A percentile compares a stretch with the other conserved stretches of the same genome.
Evolutionary conservation across 2,329 filamentous ascomycete genomes (phyloP).

Genomic region (Coniochaeta hoffmannii): DNA sequence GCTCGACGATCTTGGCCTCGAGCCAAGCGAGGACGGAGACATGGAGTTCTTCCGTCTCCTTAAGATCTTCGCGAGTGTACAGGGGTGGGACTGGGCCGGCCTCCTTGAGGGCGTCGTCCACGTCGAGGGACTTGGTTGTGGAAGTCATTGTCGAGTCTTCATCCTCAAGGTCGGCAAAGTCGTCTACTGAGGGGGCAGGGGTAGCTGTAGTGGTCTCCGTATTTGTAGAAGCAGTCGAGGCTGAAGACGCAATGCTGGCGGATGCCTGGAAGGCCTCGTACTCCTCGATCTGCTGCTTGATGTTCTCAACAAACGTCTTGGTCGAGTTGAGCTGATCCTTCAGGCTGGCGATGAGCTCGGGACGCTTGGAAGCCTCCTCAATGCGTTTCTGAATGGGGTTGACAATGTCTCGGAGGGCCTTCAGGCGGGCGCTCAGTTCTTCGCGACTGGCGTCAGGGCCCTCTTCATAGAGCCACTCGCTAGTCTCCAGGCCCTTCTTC

Average conservation of each 20-base stretch:
- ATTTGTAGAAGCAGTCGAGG: constrained; percentile 27
- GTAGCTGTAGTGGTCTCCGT: constrained; percentile 28
- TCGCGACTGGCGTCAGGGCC: constrained; percentile 69
- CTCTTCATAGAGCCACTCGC: constrained; percentile 88
- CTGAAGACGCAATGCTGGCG: constrained; percentile 37
- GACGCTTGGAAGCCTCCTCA: constrained; percentile 64
- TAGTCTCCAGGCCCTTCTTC: constrained; percentile 58
- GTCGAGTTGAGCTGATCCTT: constrained; percentile 66
- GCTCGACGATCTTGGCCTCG: constrained; percentile 59
- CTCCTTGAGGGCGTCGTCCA: constrained; percentile 36
- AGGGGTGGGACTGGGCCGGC: constrained; percentile 53
- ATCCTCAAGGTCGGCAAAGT: constrained; percentile 74
- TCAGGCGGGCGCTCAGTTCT: constrained; percentile 68
- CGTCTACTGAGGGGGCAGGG: constrained; percentile 41
- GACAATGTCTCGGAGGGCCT: constrained; percentile 70
- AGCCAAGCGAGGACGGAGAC: constrained; percentile 66
- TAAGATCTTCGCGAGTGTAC: constrained; percentile 68
- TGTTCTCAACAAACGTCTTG: constrained; percentile 59
- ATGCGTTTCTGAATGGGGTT: constrained; percentile 69
- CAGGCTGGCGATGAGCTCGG: constrained; percentile 59
- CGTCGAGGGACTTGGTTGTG: constrained; percentile 30
- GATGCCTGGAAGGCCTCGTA: constrained; percentile 56
- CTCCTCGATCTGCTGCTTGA: constrained; percentile 63
- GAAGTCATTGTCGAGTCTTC: constrained; percentile 36
- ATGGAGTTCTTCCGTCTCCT: constrained; percentile 53